Evolutionary conservation across 805 yeast genomes (phyloP).

Genomic region (Isabelozyma pseudorhagii): DNA sequence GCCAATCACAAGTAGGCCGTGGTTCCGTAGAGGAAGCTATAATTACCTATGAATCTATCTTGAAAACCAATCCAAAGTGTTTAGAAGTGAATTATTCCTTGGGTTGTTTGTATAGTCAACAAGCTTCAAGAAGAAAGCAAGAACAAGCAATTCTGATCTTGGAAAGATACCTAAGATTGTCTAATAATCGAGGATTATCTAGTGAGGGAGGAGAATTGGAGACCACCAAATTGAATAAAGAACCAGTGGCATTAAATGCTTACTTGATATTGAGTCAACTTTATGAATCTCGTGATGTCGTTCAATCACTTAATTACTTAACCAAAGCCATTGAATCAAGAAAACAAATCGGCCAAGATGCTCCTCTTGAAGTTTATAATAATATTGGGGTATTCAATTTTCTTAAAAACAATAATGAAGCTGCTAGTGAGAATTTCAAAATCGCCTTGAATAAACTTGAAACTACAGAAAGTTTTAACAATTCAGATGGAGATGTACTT

Average conservation of each 20-base stretch:
- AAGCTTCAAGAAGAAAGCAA: slow-evolving; percentile 33
- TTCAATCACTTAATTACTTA: slow-evolving; percentile 65
- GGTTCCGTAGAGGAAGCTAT: slow-evolving; percentile 79
- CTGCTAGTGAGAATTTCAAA: slow-evolving; percentile 56
- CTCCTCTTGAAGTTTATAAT: slow-evolving; percentile 63
- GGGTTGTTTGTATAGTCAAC: slow-evolving; percentile 69
- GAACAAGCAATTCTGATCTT: slow-evolving; percentile 58
- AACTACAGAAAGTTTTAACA: slow-evolving; percentile 21
- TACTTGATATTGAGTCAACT: slow-evolving; percentile 65
- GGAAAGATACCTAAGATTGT: slow-evolving; percentile 66
- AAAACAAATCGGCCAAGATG: slow-evolving; percentile 39
- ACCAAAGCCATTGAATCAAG: slow-evolving; percentile 57
- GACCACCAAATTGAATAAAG: slow-evolving; percentile 34
- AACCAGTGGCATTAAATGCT: slow-evolving; percentile 62
- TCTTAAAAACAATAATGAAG: slow-evolving; percentile 55
- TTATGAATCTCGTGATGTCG: slow-evolving; percentile 62
- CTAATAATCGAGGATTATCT: slow-evolving; percentile 45
- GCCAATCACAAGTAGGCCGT: slow-evolving; percentile 77
- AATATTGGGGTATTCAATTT: slow-evolving; percentile 84
- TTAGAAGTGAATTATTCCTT: slow-evolving; percentile 72
- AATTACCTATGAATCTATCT: slow-evolving; percentile 74
- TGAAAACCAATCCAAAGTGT: slow-evolving; percentile 62
- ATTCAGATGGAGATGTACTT: slow-evolving; percentile 40
- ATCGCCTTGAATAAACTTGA: slow-evolving; percentile 41
- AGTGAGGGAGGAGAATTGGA: slow-evolving; percentile 17